These are phyloP conservation scores for Biscutella laevigata DNA, from an alignment of 441 rosid genomes.

Conservation along the genomic window DNA sequence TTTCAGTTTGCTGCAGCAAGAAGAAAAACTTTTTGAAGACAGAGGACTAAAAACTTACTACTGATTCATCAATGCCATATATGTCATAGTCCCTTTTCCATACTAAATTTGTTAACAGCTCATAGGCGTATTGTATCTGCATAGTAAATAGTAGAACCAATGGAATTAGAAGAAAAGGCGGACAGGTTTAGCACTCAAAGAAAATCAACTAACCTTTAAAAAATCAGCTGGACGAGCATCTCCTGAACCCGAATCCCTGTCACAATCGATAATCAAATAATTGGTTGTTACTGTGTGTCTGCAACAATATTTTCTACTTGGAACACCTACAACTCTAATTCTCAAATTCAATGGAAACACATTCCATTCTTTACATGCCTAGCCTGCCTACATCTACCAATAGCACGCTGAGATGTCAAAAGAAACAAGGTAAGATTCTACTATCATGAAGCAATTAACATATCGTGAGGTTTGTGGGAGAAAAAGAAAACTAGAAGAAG, in stretches of 20 bases:
- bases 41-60: constrained; percentile 40
- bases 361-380: background rate
- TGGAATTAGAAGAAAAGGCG: constrained; percentile 2
- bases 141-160: constrained; percentile 13
- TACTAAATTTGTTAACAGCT: constrained; percentile 55
- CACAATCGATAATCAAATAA: constrained; percentile 9
- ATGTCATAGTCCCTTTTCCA: constrained; percentile 87
- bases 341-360: background rate
- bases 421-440: background rate
- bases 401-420: background rate
- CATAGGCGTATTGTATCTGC: constrained; percentile 82
- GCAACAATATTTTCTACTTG: background rate
- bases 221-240: constrained; percentile 37
- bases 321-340: background rate
- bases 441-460: background rate
- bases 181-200: background rate
- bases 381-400: background rate
- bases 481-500: background rate
- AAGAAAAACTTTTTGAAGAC: background rate
- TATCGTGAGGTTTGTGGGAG: background rate
- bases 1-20: background rate
- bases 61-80: constrained; percentile 71
- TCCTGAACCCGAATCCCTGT: constrained; percentile 50
- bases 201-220: constrained; percentile 47
- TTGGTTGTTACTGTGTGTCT: background rate